Evolutionary conservation across 2,329 filamentous ascomycete genomes (phyloP), one percentile per base, ranked within the genome.

Genomic region (Fusarium decemcellulare): DNA sequence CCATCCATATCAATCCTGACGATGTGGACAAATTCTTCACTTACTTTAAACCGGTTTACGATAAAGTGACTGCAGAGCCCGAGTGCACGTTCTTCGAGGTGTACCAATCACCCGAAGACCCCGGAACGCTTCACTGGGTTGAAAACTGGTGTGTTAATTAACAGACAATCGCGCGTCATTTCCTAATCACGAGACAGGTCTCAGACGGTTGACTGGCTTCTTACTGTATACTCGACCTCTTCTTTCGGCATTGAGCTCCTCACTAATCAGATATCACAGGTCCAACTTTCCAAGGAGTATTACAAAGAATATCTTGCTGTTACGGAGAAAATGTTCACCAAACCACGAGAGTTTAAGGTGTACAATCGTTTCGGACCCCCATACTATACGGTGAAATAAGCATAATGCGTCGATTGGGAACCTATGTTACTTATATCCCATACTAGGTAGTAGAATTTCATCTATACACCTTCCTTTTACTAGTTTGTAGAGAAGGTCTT

Each of bases 1-100:
- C 56, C 14, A 15, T 53, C 32, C 39, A 53, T 14, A 2, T 79
- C 79, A 30, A 84, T 71, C 50, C 60, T 9, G 27, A 46, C 5
- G 46, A 59, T 18, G 60, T 59, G 16, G 5, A 42, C 9, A 52
- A 53, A 16, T 63, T 63, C 32, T 59, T 59, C 27, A 40, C 59
- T 27, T 16, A 54, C 23, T 63, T 63, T 23, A 55, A 50, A 32
- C 60, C 55, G 1, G 55, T 36, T 18, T 63, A 59, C n/a, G 55
- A 63, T 12, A 46, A 43, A n/a, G 60, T 63, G n/a, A 16, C 53
- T 11, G 40, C 40, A 2, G 60, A 63, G 37, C 60, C 60, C 5
- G 54, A 63, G 39, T 63, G 60, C 40, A 52, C 55, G 8, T 59
- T 63, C n/a, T 63, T 63, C 34, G 60, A 63, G n/a, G 60, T 63